These are phyloP conservation scores for Claviceps digitariae DNA, from an alignment of 2,329 filamentous ascomycete species.

Conservation along the genomic window DNA sequence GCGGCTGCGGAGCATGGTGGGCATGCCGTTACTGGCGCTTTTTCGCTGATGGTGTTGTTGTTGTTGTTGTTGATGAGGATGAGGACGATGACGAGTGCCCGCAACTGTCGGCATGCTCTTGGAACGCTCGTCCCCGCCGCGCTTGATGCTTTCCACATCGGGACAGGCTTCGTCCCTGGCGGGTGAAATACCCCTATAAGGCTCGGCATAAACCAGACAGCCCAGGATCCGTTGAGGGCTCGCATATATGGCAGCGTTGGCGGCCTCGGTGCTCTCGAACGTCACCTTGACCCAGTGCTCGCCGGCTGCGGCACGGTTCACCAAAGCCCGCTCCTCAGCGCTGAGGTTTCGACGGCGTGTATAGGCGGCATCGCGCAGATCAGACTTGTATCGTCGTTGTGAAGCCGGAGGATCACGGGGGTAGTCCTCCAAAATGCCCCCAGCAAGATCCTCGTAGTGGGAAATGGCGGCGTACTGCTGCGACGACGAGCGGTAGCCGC, in stretches of 20 bases:
- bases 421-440: conserved; percentile 86
- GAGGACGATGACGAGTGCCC: conserved; percentile 12
- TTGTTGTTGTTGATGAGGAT: too few species aligned
- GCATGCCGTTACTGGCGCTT: conserved; percentile 15
- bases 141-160: conserved; percentile 30
- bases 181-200: conserved; percentile 52
- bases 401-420: conserved; percentile 66
- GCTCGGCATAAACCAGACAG: conserved; percentile 56
- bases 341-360: conserved; percentile 53
- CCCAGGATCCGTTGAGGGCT: conserved; percentile 62
- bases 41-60: conserved; percentile 10
- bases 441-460: conserved; percentile 78
- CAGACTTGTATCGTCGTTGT: conserved; percentile 56
- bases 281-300: conserved; percentile 87
- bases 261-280: conserved; percentile 60
- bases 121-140: conserved; percentile 18
- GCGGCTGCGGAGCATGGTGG: conserved; percentile 23
- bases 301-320: conserved; percentile 70
- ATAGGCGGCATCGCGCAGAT: conserved; percentile 59
- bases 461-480: conserved; percentile 77
- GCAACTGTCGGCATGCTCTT: conserved; percentile 22
- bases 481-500: conserved; percentile 56
- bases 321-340: conserved; percentile 59
- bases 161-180: conserved; percentile 49
- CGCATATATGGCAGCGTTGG: conserved; percentile 53